Conservation (phyloP, 2,329 filamentous ascomycete species). For the Pestalotiopsis sp. region DNA sequence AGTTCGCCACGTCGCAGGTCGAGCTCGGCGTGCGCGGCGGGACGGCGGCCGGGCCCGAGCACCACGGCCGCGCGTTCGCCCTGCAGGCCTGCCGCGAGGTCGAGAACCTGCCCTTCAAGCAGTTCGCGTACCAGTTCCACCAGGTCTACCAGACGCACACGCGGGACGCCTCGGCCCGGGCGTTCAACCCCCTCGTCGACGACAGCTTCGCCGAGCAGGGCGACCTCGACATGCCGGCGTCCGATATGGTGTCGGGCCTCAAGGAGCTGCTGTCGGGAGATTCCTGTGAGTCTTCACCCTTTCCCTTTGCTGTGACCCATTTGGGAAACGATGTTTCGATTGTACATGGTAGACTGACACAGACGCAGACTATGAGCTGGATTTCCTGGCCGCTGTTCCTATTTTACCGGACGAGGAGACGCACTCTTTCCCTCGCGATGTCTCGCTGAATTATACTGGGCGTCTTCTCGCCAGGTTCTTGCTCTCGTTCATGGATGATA, state of each 20-base stretch:
- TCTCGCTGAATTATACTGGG: conserved; percentile 54
- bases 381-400: conserved; percentile 48
- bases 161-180: conserved; percentile 47
- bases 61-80: conserved; percentile 46
- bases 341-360: conserved; percentile 7
- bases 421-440: conserved; percentile 49
- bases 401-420: conserved; percentile 47
- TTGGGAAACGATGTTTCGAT: conserved; percentile 4
- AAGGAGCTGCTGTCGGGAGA: conserved; percentile 46
- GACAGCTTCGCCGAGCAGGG: conserved; percentile 40
- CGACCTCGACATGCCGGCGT: conserved; percentile 49
- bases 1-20: conserved; percentile 53
- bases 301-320: neutral
- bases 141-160: conserved; percentile 61
- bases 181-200: conserved; percentile 60
- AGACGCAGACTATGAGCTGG: conserved; percentile 39
- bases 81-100: conserved; percentile 51
- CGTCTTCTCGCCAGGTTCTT: conserved; percentile 57
- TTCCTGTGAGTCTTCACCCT: conserved; percentile 40
- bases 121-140: conserved; percentile 64
- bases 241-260: conserved; percentile 48
- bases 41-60: conserved; percentile 34
- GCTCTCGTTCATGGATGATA: conserved; percentile 55
- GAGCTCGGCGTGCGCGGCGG: conserved; percentile 47
- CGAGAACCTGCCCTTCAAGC: conserved; percentile 62